phyloP scores from a whole-genome alignment of 2,329 filamentous ascomycete species.

The Pseudogymnoascus verrucosus region DNA sequence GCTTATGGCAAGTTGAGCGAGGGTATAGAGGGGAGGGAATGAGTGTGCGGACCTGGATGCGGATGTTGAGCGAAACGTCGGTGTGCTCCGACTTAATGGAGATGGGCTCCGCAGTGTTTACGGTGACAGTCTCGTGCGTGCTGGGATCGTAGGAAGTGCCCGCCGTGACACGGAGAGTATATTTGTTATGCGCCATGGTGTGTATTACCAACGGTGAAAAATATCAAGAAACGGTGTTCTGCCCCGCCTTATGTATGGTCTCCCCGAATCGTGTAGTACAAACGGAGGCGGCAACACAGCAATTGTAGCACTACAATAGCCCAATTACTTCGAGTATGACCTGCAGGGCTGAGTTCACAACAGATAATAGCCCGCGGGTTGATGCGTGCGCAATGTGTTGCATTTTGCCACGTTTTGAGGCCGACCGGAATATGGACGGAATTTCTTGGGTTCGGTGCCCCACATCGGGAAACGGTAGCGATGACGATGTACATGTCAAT shows the following conservation, averaged over 20 bases:
- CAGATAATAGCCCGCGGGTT: background rate
- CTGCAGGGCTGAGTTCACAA: background rate
- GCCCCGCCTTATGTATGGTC: background rate
- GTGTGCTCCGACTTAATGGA: conserved; percentile 56
- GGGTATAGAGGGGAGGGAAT: conserved; percentile 18
- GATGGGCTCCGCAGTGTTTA: conserved; percentile 61
- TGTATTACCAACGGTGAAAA: conserved; percentile 5
- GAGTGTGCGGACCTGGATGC: conserved; percentile 56
- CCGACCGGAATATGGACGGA: background rate
- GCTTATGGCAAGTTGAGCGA: background rate
- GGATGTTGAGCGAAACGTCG: conserved; percentile 62
- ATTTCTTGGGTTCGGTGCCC: conserved; percentile 1
- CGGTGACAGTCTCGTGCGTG: conserved; percentile 65
- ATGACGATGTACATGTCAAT: background rate
- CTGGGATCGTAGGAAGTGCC: conserved; percentile 65
- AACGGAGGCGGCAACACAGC: background rate
- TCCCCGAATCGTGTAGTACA: background rate
- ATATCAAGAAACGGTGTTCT: background rate
- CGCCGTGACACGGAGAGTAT: conserved; percentile 73
- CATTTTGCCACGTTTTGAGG: background rate
- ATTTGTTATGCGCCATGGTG: conserved; percentile 56
- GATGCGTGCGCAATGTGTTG: background rate
- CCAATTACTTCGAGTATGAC: conserved; percentile 4
- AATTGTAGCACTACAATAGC: background rate
- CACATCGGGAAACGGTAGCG: conserved; percentile 3